phyloP scores from a whole-genome alignment of 2,329 filamentous ascomycete species.

The Zymoseptoria passerinii region DNA sequence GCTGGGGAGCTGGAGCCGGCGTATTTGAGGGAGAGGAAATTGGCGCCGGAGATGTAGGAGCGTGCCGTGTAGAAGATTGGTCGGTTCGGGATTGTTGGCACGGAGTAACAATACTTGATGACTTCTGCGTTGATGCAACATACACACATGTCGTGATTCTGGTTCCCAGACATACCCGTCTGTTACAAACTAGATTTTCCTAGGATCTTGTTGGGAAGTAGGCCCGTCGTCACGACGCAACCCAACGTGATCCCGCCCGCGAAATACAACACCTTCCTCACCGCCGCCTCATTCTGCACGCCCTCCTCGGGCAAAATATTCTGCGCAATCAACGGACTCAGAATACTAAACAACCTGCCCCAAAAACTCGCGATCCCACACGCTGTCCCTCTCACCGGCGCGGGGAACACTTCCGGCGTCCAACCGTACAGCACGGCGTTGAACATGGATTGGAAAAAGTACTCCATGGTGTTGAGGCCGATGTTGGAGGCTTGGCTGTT shows the following conservation, averaged over 20 bases:
- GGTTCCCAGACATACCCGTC: not conserved
- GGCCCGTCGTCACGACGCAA: slow-evolving; percentile 44
- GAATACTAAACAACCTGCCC: slow-evolving; percentile 51
- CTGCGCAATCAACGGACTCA: slow-evolving; percentile 49
- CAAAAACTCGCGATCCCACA: slow-evolving; percentile 52
- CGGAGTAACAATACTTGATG: not conserved
- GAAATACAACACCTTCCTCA: slow-evolving; percentile 47
- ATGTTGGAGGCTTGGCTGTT: slow-evolving; percentile 41
- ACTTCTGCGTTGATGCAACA: not conserved
- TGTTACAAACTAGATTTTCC: slow-evolving; percentile 30
- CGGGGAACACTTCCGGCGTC: slow-evolving; percentile 46
- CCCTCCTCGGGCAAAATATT: slow-evolving; percentile 26
- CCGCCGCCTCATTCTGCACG: slow-evolving; percentile 22
- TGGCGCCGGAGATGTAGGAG: not conserved
- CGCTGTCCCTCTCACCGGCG: slow-evolving; percentile 39
- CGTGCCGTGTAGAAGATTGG: not conserved
- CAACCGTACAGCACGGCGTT: slow-evolving; percentile 46
- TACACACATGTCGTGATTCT: too few species aligned
- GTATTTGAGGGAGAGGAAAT: not conserved
- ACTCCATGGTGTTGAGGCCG: slow-evolving; percentile 45
- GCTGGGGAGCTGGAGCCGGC: not conserved
- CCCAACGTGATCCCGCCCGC: slow-evolving; percentile 48
- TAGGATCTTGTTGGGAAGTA: slow-evolving; percentile 38
- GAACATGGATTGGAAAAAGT: slow-evolving; percentile 47
- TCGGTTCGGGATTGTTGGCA: not conserved